phyloP scores from a whole-genome alignment of 2,329 filamentous ascomycete species.

The Pestalotiopsis sp. region DNA sequence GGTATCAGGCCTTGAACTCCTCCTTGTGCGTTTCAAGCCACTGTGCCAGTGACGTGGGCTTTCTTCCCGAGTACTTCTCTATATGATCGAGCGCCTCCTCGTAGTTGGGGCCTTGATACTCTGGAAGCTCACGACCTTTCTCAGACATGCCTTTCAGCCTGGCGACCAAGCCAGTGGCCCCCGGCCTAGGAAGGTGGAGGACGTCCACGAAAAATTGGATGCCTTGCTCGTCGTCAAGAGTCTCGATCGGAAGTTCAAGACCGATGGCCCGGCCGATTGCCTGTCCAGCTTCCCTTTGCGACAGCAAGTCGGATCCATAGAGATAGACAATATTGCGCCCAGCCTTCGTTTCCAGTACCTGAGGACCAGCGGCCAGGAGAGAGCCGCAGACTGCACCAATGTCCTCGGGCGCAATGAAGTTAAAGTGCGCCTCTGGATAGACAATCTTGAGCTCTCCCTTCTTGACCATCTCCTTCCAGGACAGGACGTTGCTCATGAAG shows the following conservation, averaged over 20 bases:
- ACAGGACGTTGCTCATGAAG: conserved; percentile 46
- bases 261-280: conserved; percentile 33
- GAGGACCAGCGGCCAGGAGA: conserved; percentile 37
- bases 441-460: conserved; percentile 34
- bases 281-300: conserved; percentile 29
- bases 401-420: conserved; percentile 44
- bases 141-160: not conserved
- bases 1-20: not conserved
- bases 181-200: not conserved
- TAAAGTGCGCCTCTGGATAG: conserved; percentile 32
- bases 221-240: conserved; percentile 2
- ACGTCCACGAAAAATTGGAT: conserved; percentile 1
- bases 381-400: conserved; percentile 46
- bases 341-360: conserved; percentile 24
- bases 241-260: conserved; percentile 22
- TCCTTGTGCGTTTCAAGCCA: not conserved
- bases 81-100: not conserved
- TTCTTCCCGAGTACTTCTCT: not conserved
- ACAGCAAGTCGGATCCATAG: conserved; percentile 37
- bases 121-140: too few species aligned
- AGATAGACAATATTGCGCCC: conserved; percentile 35
- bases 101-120: not conserved
- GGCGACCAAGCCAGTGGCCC: not conserved
- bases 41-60: not conserved
- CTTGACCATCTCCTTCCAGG: conserved; percentile 29